Percentiles rank a stretch among this genome's conserved stretches.
Conservation (phyloP, 345 rosid species). For the Eucalyptus sideroxylon region DNA sequence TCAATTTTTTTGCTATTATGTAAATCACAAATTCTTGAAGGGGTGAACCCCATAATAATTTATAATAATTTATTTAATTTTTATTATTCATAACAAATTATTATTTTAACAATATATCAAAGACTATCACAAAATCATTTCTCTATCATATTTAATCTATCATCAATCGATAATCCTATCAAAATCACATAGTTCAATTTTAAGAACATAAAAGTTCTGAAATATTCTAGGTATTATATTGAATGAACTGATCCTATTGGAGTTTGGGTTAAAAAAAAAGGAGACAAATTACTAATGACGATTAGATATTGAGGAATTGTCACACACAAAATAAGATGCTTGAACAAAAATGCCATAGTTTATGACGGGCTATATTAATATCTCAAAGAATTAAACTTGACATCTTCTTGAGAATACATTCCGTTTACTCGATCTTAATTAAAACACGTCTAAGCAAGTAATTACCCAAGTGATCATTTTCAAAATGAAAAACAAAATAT, state of each 20-base stretch:
- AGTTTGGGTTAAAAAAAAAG: too few relatives aligned
- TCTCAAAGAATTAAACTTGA: neutral
- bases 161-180: neutral
- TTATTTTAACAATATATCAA: too few relatives aligned
- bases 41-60: too few relatives aligned
- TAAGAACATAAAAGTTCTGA: neutral
- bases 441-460: neutral
- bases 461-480: neutral
- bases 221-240: neutral
- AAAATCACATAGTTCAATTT: accelerated
- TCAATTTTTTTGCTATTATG: too few relatives aligned
- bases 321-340: neutral
- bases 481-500: neutral
- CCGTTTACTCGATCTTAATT: neutral
- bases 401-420: neutral
- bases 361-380: neutral
- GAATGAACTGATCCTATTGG: neutral
- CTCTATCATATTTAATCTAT: neutral
- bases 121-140: accelerated
- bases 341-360: neutral
- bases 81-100: accelerated
- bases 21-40: too few relatives aligned
- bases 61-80: too few relatives aligned
- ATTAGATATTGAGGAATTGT: neutral
- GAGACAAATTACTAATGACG: neutral